Percentiles rank a stretch among this genome's conserved stretches.
Evolutionary conservation across 192 early-diverging fungal species (phyloP).

Genomic region (Obelidium mucronatum): DNA sequence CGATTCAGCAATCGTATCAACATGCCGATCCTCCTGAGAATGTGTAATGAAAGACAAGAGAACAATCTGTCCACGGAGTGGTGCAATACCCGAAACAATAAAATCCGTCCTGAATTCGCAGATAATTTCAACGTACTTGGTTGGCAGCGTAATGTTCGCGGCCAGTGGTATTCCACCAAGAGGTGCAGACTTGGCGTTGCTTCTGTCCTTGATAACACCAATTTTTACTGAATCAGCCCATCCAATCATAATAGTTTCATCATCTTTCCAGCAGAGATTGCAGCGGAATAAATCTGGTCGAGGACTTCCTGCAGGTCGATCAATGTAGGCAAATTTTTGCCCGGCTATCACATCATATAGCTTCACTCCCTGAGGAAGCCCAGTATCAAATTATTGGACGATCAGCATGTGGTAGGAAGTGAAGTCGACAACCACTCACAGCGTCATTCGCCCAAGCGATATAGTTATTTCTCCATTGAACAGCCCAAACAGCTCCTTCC

Average conservation of each 20-base stretch:
- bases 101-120: constrained; percentile 80
- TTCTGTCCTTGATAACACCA: constrained; percentile 72
- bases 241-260: constrained; percentile 81
- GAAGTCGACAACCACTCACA: too few species aligned
- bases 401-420: background rate
- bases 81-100: constrained; percentile 87
- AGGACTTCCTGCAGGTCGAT: constrained; percentile 78
- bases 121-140: constrained; percentile 65
- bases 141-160: constrained; percentile 51
- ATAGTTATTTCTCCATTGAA: constrained; percentile 83
- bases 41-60: constrained; percentile 74
- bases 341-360: constrained; percentile 79
- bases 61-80: constrained; percentile 73
- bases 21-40: constrained; percentile 58
- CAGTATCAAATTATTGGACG: too few species aligned
- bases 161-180: background rate
- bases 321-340: constrained; percentile 84
- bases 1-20: constrained; percentile 48
- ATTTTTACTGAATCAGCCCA: constrained; percentile 96
- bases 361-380: constrained; percentile 45
- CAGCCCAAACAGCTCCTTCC: constrained; percentile 86
- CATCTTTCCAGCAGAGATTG: constrained; percentile 85
- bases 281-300: constrained; percentile 85
- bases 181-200: constrained; percentile 36
- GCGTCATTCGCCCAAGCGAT: constrained; percentile 97